Evolutionary conservation across 2,329 filamentous ascomycete species (phyloP).

Genomic region (Ophiostoma populinum): DNA sequence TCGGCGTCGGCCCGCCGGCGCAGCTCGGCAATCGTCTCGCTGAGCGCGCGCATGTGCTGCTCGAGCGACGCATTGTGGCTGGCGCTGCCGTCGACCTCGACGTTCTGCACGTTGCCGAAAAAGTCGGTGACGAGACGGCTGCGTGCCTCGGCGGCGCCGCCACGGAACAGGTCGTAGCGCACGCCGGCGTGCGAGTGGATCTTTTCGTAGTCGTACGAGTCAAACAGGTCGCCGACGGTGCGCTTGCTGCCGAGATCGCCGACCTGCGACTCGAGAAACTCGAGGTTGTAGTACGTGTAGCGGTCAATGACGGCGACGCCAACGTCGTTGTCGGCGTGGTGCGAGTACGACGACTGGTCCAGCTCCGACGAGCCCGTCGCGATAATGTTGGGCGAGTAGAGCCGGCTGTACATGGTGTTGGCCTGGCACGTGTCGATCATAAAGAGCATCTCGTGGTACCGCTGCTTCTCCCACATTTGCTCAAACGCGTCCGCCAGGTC

Average conservation of each 20-base stretch:
- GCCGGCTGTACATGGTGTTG: slow-evolving; percentile 97
- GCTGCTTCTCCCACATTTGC: slow-evolving; percentile 99
- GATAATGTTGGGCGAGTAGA: slow-evolving; percentile 96
- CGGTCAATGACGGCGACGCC: slow-evolving; percentile 96
- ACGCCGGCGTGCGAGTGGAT: slow-evolving; percentile 88
- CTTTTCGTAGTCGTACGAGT: slow-evolving; percentile 87
- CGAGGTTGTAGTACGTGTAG: slow-evolving; percentile 96
- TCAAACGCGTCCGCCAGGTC: slow-evolving; percentile 94
- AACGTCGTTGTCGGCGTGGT: slow-evolving; percentile 95
- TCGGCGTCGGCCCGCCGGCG: slow-evolving; percentile 28
- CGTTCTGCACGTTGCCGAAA: slow-evolving; percentile 94
- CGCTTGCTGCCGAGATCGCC: slow-evolving; percentile 73
- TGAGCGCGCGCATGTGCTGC: slow-evolving; percentile 64
- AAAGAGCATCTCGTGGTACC: slow-evolving; percentile 95
- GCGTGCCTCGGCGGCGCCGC: slow-evolving; percentile 60
- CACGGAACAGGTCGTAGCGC: slow-evolving; percentile 85
- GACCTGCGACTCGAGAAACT: slow-evolving; percentile 85
- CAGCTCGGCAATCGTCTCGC: slow-evolving; percentile 42
- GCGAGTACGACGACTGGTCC: slow-evolving; percentile 90
- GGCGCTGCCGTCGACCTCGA: slow-evolving; percentile 57
- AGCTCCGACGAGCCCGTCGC: slow-evolving; percentile 93
- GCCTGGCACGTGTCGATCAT: slow-evolving; percentile 99
- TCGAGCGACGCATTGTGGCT: slow-evolving; percentile 37
- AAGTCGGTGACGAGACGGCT: slow-evolving; percentile 84
- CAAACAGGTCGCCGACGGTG: slow-evolving; percentile 84